Percentiles rank a stretch among this genome's conserved stretches.
Evolutionary conservation across 208 protist genomes (phyloP).

Genomic region (Trypanosoma platydactyli): DNA sequence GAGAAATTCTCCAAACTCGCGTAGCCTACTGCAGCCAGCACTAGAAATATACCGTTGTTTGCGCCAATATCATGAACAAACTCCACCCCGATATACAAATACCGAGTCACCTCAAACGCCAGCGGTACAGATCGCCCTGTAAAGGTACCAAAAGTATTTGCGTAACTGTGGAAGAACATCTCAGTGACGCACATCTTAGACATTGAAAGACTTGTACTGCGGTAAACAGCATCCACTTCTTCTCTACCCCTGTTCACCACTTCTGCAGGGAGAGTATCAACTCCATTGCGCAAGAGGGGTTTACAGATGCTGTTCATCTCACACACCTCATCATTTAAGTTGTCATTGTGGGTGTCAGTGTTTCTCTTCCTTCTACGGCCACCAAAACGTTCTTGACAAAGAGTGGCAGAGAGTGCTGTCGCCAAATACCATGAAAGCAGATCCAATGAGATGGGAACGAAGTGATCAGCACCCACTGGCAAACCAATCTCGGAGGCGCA

Average conservation of each 20-base stretch:
- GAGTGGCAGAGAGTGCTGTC: slow-evolving; percentile 5
- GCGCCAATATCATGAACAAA: slow-evolving; percentile 5
- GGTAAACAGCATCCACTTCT: not conserved
- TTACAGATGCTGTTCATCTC: not conserved
- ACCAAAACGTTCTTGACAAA: slow-evolving; percentile 7
- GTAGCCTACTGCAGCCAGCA: slow-evolving; percentile 19
- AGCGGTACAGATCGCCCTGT: slow-evolving; percentile 11
- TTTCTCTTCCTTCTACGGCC: not conserved
- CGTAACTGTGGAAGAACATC: slow-evolving; percentile 9
- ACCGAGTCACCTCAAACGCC: slow-evolving; percentile 14
- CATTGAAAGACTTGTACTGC: not conserved
- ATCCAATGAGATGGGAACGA: slow-evolving; percentile 10
- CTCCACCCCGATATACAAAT: not conserved
- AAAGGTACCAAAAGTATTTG: slow-evolving; percentile 4
- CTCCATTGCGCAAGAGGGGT: not conserved
- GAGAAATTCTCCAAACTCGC: slow-evolving; percentile 8
- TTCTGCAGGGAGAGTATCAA: not conserved
- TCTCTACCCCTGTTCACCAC: not conserved
- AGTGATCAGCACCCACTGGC: not conserved
- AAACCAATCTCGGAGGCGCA: slow-evolving; percentile 23
- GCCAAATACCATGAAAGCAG: slow-evolving; percentile 16
- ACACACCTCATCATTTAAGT: not conserved
- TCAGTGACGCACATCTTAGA: not conserved
- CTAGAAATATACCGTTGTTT: slow-evolving; percentile 2
- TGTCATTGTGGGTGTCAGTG: not conserved